Conservation (phyloP, 2,329 filamentous ascomycete genomes). For the Penicillium capsulatum region DNA sequence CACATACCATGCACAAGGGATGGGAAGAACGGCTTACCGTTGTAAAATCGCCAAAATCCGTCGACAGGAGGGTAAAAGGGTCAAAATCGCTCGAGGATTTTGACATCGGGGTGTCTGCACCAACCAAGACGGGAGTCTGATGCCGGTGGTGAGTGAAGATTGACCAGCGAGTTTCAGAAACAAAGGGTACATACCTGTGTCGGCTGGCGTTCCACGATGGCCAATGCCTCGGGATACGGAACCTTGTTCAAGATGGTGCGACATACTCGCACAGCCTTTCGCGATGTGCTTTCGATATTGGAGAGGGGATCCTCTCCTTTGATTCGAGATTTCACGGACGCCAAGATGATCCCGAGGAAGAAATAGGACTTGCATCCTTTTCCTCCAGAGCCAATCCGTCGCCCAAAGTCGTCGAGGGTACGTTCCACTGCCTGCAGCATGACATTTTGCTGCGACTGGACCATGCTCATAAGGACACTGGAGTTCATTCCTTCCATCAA, state of each 20-base stretch:
- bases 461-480: constrained; percentile 28
- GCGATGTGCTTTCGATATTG: constrained; percentile 23
- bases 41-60: constrained; percentile 22
- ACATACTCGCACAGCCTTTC: constrained; percentile 22
- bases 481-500: constrained; percentile 19
- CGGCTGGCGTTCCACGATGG: constrained; percentile 13
- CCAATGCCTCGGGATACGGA: constrained; percentile 21
- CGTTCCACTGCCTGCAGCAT: constrained; percentile 30
- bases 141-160: not conserved
- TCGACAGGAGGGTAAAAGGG: constrained; percentile 20
- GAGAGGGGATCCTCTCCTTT: constrained; percentile 27
- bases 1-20: too few relatives aligned
- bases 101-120: constrained; percentile 11
- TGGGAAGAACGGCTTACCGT: constrained; percentile 18
- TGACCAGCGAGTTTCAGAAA: too few relatives aligned
- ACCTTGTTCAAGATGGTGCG: constrained; percentile 23
- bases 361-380: constrained; percentile 30
- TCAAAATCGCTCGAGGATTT: constrained; percentile 24
- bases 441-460: constrained; percentile 30
- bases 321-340: constrained; percentile 32
- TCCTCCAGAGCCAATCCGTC: constrained; percentile 24
- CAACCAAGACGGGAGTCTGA: constrained; percentile 14
- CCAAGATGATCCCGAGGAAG: constrained; percentile 28
- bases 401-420: constrained; percentile 27
- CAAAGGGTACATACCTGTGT: constrained; percentile 13